Conservation (phyloP, 495 filamentous ascomycete species). For the Mycothermus thermophilus region DNA sequence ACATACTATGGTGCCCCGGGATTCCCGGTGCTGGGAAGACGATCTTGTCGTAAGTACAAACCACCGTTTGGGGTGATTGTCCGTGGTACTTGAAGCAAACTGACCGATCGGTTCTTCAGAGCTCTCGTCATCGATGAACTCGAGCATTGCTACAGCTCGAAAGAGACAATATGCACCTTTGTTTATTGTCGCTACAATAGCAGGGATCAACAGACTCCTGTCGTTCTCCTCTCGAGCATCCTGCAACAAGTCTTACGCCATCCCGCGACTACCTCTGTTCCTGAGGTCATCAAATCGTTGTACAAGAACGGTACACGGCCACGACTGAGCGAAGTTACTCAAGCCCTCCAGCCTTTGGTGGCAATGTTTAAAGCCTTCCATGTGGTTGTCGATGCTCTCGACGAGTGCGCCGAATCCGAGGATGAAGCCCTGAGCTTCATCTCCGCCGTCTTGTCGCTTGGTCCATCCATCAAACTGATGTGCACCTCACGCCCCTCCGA, state of each 20-base stretch:
- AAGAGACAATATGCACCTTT: neutral
- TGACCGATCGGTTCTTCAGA: no score
- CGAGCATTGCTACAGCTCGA: neutral
- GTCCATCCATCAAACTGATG: neutral
- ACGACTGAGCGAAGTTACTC: neutral
- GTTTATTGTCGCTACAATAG: neutral
- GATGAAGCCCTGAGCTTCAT: neutral
- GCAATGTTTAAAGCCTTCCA: neutral
- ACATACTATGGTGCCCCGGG: no score
- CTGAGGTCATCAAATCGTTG: neutral
- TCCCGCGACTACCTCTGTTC: neutral
- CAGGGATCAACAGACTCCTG: neutral
- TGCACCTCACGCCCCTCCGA: slow-evolving; percentile 1
- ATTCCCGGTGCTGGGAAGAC: no score
- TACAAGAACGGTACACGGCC: slow-evolving; percentile 1
- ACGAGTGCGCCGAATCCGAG: neutral
- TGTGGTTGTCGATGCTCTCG: slow-evolving; percentile 1
- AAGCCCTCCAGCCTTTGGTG: neutral
- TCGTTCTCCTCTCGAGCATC: neutral
- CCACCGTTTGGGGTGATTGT: no score
- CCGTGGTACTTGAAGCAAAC: no score
- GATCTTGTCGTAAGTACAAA: no score
- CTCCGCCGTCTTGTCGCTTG: neutral
- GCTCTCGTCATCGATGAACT: neutral
- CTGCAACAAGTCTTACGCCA: neutral